These are phyloP conservation scores for Xerocomellus dryophilus DNA, from an alignment of 768 basidiomycete genomes.

Conservation along the genomic window DNA sequence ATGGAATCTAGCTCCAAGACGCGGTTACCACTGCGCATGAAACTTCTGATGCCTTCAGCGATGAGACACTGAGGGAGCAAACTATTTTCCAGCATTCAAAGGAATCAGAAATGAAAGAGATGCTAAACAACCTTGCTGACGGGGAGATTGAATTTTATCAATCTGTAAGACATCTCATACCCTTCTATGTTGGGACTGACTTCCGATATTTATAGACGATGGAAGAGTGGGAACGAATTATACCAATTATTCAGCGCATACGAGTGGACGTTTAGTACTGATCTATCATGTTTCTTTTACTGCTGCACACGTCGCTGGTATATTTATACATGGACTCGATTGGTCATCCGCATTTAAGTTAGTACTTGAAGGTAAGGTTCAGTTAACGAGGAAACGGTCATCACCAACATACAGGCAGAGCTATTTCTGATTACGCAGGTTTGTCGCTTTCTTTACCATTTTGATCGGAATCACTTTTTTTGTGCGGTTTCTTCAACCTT, in stretches of 20 bases:
- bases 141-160: conserved; percentile 96
- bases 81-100: conserved; percentile 86
- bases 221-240: conserved; percentile 97
- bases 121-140: conserved; percentile 84
- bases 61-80: conserved; percentile 91
- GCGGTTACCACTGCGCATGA: conserved; percentile 94
- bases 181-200: conserved; percentile 3
- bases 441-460: conserved; percentile 12
- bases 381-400: background rate
- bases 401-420: background rate
- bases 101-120: conserved; percentile 95
- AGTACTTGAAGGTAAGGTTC: background rate
- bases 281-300: conserved; percentile 19
- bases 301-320: conserved; percentile 12
- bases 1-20: conserved; percentile 73
- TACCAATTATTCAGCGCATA: conserved; percentile 90
- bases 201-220: conserved; percentile 55
- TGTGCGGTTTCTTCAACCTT: conserved; percentile 6
- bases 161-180: conserved; percentile 47
- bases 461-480: conserved; percentile 2
- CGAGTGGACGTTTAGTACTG: conserved; percentile 76
- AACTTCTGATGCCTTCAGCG: conserved; percentile 94
- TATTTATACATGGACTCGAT: conserved; percentile 7
- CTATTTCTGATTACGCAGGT: background rate
- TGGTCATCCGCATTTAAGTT: conserved; percentile 4